Evolutionary conservation across 352 stramenopile genomes (phyloP).

Genomic region (Phytophthora foliorum): DNA sequence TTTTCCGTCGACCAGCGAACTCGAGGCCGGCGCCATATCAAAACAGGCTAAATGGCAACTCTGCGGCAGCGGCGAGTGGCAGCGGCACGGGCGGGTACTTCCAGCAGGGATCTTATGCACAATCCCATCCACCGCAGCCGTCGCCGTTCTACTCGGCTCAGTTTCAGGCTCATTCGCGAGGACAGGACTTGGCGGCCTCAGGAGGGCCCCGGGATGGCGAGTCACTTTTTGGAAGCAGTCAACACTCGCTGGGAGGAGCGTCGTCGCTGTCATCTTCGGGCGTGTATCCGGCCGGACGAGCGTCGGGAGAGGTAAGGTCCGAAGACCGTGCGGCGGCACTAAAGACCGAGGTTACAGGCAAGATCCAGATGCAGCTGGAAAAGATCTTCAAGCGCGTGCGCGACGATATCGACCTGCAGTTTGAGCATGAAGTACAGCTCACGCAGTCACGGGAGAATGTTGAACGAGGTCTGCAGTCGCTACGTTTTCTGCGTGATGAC

Average conservation of each 20-base stretch:
- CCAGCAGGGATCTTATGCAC: conserved; percentile 45
- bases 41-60: conserved; percentile 43
- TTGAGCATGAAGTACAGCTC: conserved; percentile 87
- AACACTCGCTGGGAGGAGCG: conserved; percentile 20
- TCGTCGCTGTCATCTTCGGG: conserved; percentile 31
- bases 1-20: conserved; percentile 78
- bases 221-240: conserved; percentile 57
- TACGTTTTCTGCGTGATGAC: conserved; percentile 79
- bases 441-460: conserved; percentile 84
- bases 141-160: conserved; percentile 45
- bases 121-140: conserved; percentile 43
- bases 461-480: conserved; percentile 77
- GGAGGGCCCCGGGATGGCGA: conserved; percentile 28
- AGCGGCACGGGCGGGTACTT: conserved; percentile 57
- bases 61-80: conserved; percentile 17
- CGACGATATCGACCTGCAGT: conserved; percentile 89
- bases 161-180: conserved; percentile 39
- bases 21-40: conserved; percentile 44
- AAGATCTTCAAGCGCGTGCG: conserved; percentile 84
- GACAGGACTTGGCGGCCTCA: conserved; percentile 22
- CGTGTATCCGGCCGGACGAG: conserved; percentile 17
- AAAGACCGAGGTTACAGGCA: conserved; percentile 81
- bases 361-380: conserved; percentile 85
- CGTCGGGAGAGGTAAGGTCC: conserved; percentile 9
- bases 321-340: conserved; percentile 64